Percentiles rank a stretch among this genome's conserved stretches.
Evolutionary conservation across 306 rosid genomes (phyloP).

Genomic region (Quercus dentata): DNA sequence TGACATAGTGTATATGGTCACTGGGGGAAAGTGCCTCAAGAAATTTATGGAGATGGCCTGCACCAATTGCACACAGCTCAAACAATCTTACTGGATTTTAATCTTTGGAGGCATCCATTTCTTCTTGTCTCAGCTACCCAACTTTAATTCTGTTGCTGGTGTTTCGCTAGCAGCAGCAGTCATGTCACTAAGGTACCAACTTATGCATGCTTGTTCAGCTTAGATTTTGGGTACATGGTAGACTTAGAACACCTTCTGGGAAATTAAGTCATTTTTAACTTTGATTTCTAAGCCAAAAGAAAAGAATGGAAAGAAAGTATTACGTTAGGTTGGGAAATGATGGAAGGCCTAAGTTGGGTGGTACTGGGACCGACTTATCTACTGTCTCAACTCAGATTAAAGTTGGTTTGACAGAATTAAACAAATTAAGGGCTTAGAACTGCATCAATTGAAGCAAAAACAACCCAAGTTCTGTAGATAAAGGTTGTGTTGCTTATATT

Average conservation of each 20-base stretch:
- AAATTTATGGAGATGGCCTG: conserved; percentile 86
- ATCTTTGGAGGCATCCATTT: conserved; percentile 83
- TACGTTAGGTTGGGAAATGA: background rate
- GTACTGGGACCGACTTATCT: background rate
- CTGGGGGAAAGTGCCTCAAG: conserved; percentile 85
- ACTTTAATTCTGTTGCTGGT: conserved; percentile 85
- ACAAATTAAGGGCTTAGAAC: background rate
- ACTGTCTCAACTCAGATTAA: background rate
- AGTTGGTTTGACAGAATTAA: background rate
- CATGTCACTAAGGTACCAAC: conserved; percentile 71
- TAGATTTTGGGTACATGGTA: background rate
- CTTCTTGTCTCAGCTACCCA: conserved; percentile 92
- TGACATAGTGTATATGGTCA: conserved; percentile 85
- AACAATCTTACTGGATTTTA: conserved; percentile 78
- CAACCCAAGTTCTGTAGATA: background rate
- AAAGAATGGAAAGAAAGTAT: background rate
- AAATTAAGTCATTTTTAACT: conserved; percentile 3
- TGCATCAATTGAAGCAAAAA: background rate
- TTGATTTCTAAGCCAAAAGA: conserved; percentile 15
- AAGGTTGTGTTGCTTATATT: background rate
- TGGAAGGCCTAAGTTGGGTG: background rate
- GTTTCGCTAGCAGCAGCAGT: conserved; percentile 91
- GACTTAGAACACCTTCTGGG: background rate
- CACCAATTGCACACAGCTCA: conserved; percentile 62
- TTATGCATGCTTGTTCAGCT: conserved; percentile 6